A percentile compares a stretch with the other conserved stretches of the same genome.
These are phyloP conservation scores for Exophiala lecanii-corni DNA, from an alignment of 2,329 filamentous ascomycete genomes.

Conservation along the genomic window DNA sequence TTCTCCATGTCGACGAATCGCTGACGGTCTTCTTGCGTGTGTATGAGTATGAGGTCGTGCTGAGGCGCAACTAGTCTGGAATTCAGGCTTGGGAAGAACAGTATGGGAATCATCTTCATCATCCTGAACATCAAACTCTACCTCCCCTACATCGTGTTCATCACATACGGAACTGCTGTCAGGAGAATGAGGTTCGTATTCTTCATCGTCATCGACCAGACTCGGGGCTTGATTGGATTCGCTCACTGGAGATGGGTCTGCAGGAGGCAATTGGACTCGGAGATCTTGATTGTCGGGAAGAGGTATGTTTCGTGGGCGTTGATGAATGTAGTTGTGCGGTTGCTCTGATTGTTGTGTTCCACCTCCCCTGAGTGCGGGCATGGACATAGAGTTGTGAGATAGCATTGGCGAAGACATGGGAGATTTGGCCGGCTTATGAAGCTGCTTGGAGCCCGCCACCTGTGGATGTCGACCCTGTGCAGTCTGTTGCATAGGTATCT, in stretches of 20 bases:
- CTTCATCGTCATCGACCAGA: conserved; percentile 74
- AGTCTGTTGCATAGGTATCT: conserved; percentile 23
- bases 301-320: conserved; percentile 16
- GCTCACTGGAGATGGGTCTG: conserved; percentile 36
- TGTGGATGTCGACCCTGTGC: conserved; percentile 21
- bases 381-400: conserved; percentile 17
- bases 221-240: conserved; percentile 74
- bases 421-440: conserved; percentile 54
- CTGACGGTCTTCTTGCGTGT: conserved; percentile 31
- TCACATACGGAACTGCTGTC: conserved; percentile 51
- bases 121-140: conserved; percentile 43
- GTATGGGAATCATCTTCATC: conserved; percentile 40
- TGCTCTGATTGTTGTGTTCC: conserved; percentile 8
- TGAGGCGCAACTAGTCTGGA: conserved; percentile 36
- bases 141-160: conserved; percentile 51
- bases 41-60: conserved; percentile 31
- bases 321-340: conserved; percentile 5
- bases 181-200: conserved; percentile 64
- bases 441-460: conserved; percentile 42
- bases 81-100: conserved; percentile 18
- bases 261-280: conserved; percentile 11
- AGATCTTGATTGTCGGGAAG: conserved; percentile 10
- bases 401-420: conserved; percentile 48
- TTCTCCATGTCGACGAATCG: conserved; percentile 28
- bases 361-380: conserved; percentile 6